Conservation (phyloP, 148 eudicot species). For the Salicornia ramosissima region DNA sequence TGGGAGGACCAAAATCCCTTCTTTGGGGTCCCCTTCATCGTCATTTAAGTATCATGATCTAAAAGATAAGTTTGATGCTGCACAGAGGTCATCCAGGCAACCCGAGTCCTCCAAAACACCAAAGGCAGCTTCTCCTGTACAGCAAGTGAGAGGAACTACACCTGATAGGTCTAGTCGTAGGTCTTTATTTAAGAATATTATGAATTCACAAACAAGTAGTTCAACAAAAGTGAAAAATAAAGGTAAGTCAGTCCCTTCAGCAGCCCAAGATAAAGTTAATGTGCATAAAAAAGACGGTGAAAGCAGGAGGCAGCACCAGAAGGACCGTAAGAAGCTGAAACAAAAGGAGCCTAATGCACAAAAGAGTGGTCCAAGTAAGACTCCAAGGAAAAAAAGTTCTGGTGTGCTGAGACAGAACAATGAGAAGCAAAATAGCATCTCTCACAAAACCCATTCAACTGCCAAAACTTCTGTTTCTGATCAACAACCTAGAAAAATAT, state of each 20-base stretch:
- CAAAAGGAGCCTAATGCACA: constrained; percentile 36
- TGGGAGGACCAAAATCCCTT: constrained; percentile 34
- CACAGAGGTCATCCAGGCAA: constrained; percentile 36
- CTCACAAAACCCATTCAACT: constrained; percentile 35
- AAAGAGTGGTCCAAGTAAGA: constrained; percentile 39
- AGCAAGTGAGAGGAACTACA: constrained; percentile 33
- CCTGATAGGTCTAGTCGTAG: constrained; percentile 36
- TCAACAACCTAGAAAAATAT: constrained; percentile 41
- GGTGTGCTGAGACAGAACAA: constrained; percentile 61
- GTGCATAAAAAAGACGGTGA: constrained; percentile 41
- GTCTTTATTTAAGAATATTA: constrained; percentile 38
- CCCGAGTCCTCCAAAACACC: constrained; percentile 43
- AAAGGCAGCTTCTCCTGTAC: constrained; percentile 34
- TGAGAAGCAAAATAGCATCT: constrained; percentile 70
- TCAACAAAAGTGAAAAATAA: constrained; percentile 44
- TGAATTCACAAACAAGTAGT: constrained; percentile 34
- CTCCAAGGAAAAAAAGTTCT: constrained; percentile 38
- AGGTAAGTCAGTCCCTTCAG: constrained; percentile 46
- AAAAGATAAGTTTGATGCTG: constrained; percentile 62
- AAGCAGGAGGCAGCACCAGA: constrained; percentile 37
- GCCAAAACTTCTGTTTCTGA: constrained; percentile 39
- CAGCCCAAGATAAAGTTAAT: constrained; percentile 45
- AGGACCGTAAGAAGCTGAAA: constrained; percentile 44
- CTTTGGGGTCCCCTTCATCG: constrained; percentile 58
- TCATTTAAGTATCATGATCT: constrained; percentile 65